Base-by-base conservation (phyloP, 192 early-diverging fungal species). In the Phycomyces blakesleeanus region DNA sequence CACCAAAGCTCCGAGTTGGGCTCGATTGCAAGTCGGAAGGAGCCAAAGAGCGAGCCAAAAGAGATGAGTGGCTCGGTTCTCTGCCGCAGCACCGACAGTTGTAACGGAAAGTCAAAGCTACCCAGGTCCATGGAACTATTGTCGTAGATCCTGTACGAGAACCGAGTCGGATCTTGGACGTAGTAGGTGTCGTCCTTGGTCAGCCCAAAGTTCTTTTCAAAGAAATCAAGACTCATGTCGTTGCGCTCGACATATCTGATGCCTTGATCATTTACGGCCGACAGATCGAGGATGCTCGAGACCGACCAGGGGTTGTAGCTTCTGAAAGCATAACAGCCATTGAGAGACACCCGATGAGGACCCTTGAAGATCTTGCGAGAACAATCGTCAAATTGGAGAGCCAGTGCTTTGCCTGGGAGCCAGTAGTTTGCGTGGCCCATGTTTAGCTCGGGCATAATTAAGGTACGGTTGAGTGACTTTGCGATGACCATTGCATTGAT, bases 401-500 rank as follows among this genome's bases (percentile, higher is more conserved):
- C 64, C 4, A 59, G 37, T 7, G 49, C 47, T 0, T 18, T n/a
- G 21, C 34, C 27, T 14, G 39, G 20, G 41, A 49, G 50, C 74
- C 74, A 76, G 21, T 56, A 64, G 14, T 53, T 71, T 15, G 64
- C 74, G 5, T 26, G 37, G 24, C 72, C 76, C 11, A 77, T 61
- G 37, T 74, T 68, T 8, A 67, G 22, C 38, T 60, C 55, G 27
- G 82, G 82, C 56, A 83, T 70, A 40, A 83, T 77, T 49, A 83
- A 59, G n/a, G 82, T 83, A 20, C 79, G 51, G 51, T 81, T 79
- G 40, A 81, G 62, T 8, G 62, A 41, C 24, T 76, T 71, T 2
- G 82, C 79, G 15, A 83, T 38, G 9, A 78, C 41, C 11, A 77
- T 38, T 1, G 79, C 82, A 40, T 83, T 81, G 22, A 79, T 69